phyloP scores from a whole-genome alignment of 2,329 filamentous ascomycete species.

The Aureobasidium sp. region DNA sequence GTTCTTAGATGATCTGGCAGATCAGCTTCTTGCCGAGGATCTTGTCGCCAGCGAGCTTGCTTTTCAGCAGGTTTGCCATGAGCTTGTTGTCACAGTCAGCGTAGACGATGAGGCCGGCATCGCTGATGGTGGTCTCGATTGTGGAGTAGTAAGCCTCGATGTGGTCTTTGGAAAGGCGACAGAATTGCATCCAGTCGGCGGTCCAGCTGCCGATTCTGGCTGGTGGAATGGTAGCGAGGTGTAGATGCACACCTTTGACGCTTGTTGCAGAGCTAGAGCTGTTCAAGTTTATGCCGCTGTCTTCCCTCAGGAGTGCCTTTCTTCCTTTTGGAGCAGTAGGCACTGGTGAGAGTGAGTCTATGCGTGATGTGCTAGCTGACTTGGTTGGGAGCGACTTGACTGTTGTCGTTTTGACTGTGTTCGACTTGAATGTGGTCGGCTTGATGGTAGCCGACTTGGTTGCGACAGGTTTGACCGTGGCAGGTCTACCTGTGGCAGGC shows the following conservation, averaged over 20 bases:
- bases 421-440: too few species aligned
- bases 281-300: not conserved
- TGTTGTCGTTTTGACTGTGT: too few species aligned
- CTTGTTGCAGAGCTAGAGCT: not conserved
- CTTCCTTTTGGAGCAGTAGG: not conserved
- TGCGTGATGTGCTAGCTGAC: not conserved
- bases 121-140: not conserved
- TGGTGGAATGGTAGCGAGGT: not conserved
- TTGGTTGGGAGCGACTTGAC: too few species aligned
- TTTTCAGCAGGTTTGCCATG: conserved; percentile 1
- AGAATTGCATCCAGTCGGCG: not conserved
- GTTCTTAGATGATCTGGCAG: not conserved
- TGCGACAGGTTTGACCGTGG: too few species aligned
- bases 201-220: not conserved
- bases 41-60: not conserved
- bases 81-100: conserved; percentile 7
- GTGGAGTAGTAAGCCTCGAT: not conserved
- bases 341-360: not conserved
- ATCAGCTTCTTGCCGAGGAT: not conserved
- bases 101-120: not conserved
- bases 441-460: too few species aligned
- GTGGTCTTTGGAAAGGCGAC: not conserved
- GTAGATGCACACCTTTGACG: not conserved
- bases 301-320: not conserved
- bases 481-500: too few species aligned